These are phyloP conservation scores for Delonix regia DNA, from an alignment of 306 rosid genomes.

Conservation along the genomic window DNA sequence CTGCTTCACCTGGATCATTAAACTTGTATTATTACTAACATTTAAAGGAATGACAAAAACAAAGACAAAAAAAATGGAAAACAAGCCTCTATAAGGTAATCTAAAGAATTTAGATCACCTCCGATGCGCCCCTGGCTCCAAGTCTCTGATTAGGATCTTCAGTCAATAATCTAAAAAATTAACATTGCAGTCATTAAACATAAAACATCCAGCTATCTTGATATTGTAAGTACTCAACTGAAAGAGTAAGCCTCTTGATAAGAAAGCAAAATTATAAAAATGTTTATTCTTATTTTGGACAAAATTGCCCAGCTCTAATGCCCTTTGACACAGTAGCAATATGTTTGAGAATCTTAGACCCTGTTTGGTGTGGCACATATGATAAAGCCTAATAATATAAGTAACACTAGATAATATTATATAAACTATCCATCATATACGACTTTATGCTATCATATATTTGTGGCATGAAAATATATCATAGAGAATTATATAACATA, in stretches of 20 bases:
- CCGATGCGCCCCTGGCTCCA: conserved; percentile 95
- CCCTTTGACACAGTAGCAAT: too few relatives aligned
- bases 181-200: conserved; percentile 38
- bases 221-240: neutral
- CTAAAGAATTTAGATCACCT: conserved; percentile 60
- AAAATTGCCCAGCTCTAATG: conserved; percentile 19
- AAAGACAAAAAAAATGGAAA: conserved; percentile 23
- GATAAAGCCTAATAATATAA: too few relatives aligned
- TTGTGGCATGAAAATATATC: too few relatives aligned
- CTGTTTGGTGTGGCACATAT: too few relatives aligned
- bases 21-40: conserved; percentile 31
- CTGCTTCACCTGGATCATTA: conserved; percentile 80
- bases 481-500: too few relatives aligned
- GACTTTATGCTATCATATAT: too few relatives aligned
- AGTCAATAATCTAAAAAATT: conserved; percentile 71
- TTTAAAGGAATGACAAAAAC: neutral
- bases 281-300: neutral
- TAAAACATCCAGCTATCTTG: conserved; percentile 14
- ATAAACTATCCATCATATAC: too few relatives aligned
- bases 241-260: neutral
- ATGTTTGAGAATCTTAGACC: too few relatives aligned
- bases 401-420: too few relatives aligned
- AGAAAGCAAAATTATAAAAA: conserved; percentile 9
- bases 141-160: conserved; percentile 98
- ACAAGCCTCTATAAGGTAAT: conserved; percentile 11